Evolutionary conservation across 1,284 basidiomycete species (phyloP).

Genomic region (Cystobasidiaceae sp.): DNA sequence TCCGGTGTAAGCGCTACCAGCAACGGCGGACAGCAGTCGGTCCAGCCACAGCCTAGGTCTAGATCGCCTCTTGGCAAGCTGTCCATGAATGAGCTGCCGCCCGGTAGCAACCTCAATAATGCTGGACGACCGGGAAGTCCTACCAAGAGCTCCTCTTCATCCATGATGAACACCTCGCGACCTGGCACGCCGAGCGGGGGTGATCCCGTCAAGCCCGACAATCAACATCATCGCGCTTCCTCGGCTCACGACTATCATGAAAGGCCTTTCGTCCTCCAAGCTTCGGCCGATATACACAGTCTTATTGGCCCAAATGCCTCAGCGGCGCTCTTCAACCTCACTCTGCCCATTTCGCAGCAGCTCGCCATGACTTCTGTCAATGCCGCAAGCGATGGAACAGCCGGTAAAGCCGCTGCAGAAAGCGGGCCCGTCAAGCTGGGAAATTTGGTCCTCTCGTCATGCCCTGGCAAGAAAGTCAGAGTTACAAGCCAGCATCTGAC

Average conservation of each 20-base stretch:
- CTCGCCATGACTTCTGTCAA: not conserved
- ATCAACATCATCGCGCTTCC: not conserved
- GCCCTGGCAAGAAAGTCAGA: slow-evolving; percentile 94
- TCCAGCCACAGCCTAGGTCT: not conserved
- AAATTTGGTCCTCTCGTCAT: slow-evolving; percentile 85
- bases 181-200: slow-evolving; percentile 13
- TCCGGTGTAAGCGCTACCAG: not conserved
- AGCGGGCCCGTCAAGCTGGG: slow-evolving; percentile 55
- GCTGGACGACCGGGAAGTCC: slow-evolving; percentile 4
- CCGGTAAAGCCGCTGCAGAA: slow-evolving; percentile 8
- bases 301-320: slow-evolving; percentile 31
- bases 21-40: not conserved
- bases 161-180: slow-evolving; percentile 6
- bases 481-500: slow-evolving; percentile 49
- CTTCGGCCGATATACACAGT: slow-evolving; percentile 27
- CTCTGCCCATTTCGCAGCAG: slow-evolving; percentile 18
- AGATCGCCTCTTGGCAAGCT: slow-evolving; percentile 13
- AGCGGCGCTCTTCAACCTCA: slow-evolving; percentile 10
- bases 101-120: slow-evolving; percentile 13
- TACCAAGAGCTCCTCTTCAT: slow-evolving; percentile 11
- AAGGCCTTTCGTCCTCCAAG: not conserved
- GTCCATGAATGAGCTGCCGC: slow-evolving; percentile 8
- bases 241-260: not conserved
- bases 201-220: too few species aligned
- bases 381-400: not conserved